phyloP scores from a whole-genome alignment of 2,329 filamentous ascomycete species.

The Neoarthrinium moseri region DNA sequence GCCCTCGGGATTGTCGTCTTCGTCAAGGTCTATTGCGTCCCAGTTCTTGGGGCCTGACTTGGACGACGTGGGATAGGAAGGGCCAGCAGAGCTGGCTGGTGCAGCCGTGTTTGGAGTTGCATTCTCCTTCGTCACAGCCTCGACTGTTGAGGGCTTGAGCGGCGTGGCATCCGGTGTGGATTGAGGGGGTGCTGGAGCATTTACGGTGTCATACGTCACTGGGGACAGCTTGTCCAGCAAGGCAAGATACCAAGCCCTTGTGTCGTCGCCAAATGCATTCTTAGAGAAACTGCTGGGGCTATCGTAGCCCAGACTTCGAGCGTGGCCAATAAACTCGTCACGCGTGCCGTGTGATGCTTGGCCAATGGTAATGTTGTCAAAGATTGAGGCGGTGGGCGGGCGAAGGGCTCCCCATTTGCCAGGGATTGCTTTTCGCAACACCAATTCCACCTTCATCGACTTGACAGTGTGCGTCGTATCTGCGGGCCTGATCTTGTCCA shows the following conservation, averaged over 20 bases:
- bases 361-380: conserved; percentile 19
- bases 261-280: conserved; percentile 13
- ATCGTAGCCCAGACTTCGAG: conserved; percentile 13
- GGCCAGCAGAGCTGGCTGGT: conserved; percentile 26
- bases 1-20: conserved; percentile 53
- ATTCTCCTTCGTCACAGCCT: conserved; percentile 5
- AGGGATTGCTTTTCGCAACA: conserved; percentile 63
- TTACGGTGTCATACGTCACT: not conserved
- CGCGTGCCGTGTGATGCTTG: not conserved
- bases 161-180: not conserved
- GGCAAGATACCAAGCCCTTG: conserved; percentile 20
- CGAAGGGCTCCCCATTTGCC: conserved; percentile 67
- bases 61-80: conserved; percentile 83
- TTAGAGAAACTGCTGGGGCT: conserved; percentile 17
- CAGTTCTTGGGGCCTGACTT: conserved; percentile 83
- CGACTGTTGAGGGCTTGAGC: conserved; percentile 7
- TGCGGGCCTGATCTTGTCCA: conserved; percentile 59
- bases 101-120: conserved; percentile 36
- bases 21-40: conserved; percentile 69
- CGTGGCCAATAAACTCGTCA: not conserved
- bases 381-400: conserved; percentile 38
- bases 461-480: conserved; percentile 65
- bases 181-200: not conserved
- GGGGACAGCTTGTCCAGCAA: not conserved
- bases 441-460: conserved; percentile 77